Evolutionary conservation across 192 early-diverging fungal genomes (phyloP).

Genomic region (Coemansia sp.): DNA sequence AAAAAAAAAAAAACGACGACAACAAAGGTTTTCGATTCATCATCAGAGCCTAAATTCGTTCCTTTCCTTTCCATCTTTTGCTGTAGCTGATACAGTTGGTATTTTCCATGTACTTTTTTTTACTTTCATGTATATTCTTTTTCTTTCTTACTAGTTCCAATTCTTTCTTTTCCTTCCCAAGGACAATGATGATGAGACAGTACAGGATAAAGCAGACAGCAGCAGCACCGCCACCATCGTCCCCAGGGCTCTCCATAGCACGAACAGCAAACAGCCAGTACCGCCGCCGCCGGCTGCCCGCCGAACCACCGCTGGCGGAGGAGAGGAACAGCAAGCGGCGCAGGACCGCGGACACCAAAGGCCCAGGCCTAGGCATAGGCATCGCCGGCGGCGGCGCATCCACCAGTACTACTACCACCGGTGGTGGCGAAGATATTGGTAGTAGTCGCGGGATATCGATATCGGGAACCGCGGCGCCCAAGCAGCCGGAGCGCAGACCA

Average conservation of each 20-base stretch:
- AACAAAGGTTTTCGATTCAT: no score
- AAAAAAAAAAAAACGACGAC: no score
- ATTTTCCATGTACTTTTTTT: no score
- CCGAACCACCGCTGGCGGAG: not conserved
- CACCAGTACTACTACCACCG: no score
- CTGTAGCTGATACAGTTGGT: no score
- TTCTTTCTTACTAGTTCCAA: no score
- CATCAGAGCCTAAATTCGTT: no score
- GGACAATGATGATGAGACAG: not conserved
- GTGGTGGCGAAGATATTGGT: no score
- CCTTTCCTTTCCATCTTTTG: no score
- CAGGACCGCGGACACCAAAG: not conserved
- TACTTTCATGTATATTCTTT: no score
- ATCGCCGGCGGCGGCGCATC: constrained; percentile 2
- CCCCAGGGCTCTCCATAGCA: constrained; percentile 1
- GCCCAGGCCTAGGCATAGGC: not conserved
- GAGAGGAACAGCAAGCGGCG: not conserved
- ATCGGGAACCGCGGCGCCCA: not conserved
- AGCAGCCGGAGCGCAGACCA: not conserved
- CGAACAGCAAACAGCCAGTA: not conserved
- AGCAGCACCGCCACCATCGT: not conserved
- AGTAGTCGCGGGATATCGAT: not conserved
- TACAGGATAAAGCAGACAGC: constrained; percentile 10
- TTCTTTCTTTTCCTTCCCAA: not conserved
- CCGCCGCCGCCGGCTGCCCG: not conserved